Evolutionary conservation across 495 filamentous ascomycete genomes (phyloP).

Genomic region (Hypomontagnella monticulosa): DNA sequence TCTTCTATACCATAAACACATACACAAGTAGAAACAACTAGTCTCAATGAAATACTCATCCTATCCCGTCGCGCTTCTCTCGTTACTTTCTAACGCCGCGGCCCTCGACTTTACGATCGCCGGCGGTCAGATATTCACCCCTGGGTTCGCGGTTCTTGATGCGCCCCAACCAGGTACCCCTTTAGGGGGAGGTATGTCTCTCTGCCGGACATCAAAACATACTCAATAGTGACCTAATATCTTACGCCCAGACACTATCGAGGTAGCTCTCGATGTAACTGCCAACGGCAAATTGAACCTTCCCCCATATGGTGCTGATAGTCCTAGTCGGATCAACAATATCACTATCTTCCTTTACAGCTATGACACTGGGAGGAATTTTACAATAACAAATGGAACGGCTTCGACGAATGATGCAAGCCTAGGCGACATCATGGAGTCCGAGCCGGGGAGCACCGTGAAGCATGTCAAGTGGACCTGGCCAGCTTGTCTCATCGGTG

Average conservation of each 20-base stretch:
- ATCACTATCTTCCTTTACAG: constrained; percentile 74
- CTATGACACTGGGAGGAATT: constrained; percentile 66
- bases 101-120: constrained; percentile 61
- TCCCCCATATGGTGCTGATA: constrained; percentile 62
- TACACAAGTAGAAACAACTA: constrained; percentile 7
- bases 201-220: constrained; percentile 3
- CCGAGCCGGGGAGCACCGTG: constrained; percentile 70
- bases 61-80: constrained; percentile 24
- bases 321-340: constrained; percentile 64
- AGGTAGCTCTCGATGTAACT: constrained; percentile 72
- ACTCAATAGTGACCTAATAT: constrained; percentile 14
- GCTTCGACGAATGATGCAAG: constrained; percentile 62
- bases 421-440: constrained; percentile 67
- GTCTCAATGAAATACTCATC: constrained; percentile 39
- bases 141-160: constrained; percentile 69
- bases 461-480: constrained; percentile 75
- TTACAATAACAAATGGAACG: constrained; percentile 74
- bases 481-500: constrained; percentile 71
- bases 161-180: constrained; percentile 74
- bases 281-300: constrained; percentile 69
- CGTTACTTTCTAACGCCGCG: constrained; percentile 32
- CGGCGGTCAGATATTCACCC: constrained; percentile 70
- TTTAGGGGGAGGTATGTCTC: constrained; percentile 66
- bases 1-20: constrained; percentile 1
- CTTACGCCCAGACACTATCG: constrained; percentile 60